Base-by-base conservation (phyloP, 306 rosid species). In the Lathyrus sativus region DNA sequence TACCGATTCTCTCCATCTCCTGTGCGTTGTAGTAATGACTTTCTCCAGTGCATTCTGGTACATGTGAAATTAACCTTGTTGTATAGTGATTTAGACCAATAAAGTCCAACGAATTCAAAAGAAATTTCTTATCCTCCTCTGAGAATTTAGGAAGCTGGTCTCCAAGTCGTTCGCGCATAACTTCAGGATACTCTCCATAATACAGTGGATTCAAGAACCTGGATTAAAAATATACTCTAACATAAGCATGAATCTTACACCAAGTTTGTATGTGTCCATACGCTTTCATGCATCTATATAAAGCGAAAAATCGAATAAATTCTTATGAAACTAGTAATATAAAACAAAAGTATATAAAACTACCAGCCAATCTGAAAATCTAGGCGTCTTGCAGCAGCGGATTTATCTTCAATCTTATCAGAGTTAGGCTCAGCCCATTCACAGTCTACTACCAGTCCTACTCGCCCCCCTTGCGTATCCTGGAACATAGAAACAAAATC, bases 361-460 rank as follows among this genome's bases (percentile, higher is more conserved):
- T 84, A 92, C 98, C 98, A 92, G 78, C 98, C 98, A 55, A 89
- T 22, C 65, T 92, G 95, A 85, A 92, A 92, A 83, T 92, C 96
- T 78, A 92, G 76, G 79, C 96, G 92, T 83, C 92, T 86, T 62
- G 85, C 82, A 22, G 96, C 91, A 49, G 98, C 98, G 15, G 72
- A 50, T 80, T 67, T 77, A 74, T 92, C 98, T 81, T 89, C 95
- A 69, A 50, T 74, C 63, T 61, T 87, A 55, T 84, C 86, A 43
- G 96, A 89, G 76, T 92, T 86, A 74, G 96, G 71, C 79, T 92
- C 98, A 28, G 98, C 84, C 98, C 98, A 89, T 86, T 92, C 96
- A 70, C 96, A 87, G 79, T 92, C 98, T 69, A 86, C 76, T 10
- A 81, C 83, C 38, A 86, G 58, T 71, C 96, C 96, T 44, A 92